These are phyloP conservation scores for Sequoiadendron giganteum DNA, from an alignment of 75 land plant genomes.

Conservation along the genomic window DNA sequence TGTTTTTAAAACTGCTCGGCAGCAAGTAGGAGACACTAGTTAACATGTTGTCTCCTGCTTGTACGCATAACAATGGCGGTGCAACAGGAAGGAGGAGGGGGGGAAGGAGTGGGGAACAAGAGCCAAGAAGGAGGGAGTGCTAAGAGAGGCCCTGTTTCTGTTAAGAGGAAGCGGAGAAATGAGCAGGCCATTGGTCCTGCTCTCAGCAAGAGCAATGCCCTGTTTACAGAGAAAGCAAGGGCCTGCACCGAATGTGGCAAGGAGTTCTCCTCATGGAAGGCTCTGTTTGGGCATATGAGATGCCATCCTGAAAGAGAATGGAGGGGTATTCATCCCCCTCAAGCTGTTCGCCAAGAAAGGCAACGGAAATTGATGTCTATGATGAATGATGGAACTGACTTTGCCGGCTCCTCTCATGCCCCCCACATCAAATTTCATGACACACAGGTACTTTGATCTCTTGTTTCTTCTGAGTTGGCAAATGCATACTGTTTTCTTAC, in stretches of 20 bases:
- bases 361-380: neutral
- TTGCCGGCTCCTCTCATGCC: neutral
- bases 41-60: neutral
- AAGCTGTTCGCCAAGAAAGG: conserved; percentile 16
- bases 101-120: neutral
- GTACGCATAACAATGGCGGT: neutral
- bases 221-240: neutral
- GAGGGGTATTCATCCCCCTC: conserved; percentile 69
- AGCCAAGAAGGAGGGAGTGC: too few relatives aligned
- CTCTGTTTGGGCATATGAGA: conserved; percentile 76
- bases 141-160: neutral
- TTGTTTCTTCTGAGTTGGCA: neutral
- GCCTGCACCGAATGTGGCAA: conserved; percentile 68
- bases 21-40: neutral
- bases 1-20: neutral
- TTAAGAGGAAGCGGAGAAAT: neutral
- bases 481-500: neutral
- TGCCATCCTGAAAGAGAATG: conserved; percentile 77
- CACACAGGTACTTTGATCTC: neutral
- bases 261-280: conserved; percentile 66
- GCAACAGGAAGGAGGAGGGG: neutral
- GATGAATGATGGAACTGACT: neutral
- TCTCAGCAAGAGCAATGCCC: neutral
- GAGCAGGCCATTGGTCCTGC: neutral
- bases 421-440: neutral